Evolutionary conservation across 2,329 filamentous ascomycete genomes (phyloP).

Genomic region (Macroventuria anomochaeta): DNA sequence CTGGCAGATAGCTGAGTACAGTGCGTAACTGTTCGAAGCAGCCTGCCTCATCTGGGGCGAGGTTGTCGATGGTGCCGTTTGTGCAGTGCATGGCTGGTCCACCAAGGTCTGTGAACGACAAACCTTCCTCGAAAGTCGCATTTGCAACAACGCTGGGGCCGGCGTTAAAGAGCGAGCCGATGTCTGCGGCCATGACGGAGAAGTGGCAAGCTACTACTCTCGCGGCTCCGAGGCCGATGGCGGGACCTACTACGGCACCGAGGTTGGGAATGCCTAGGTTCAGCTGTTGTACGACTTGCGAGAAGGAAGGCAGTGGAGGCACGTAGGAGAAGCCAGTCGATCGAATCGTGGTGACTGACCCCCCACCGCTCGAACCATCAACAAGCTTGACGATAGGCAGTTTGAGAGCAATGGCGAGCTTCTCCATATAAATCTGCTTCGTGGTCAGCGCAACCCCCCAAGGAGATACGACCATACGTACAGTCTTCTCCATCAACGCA

Average conservation of each 20-base stretch:
- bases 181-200: slow-evolving; percentile 69
- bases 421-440: slow-evolving; percentile 63
- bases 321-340: slow-evolving; percentile 65
- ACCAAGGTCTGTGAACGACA: slow-evolving; percentile 65
- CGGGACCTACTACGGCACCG: slow-evolving; percentile 67
- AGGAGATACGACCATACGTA: slow-evolving; percentile 11
- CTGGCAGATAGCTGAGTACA: slow-evolving; percentile 64
- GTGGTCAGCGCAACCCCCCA: slow-evolving; percentile 23
- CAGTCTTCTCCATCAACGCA: slow-evolving; percentile 63
- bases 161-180: slow-evolving; percentile 68
- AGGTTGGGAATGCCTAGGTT: slow-evolving; percentile 70
- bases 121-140: slow-evolving; percentile 69
- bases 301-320: slow-evolving; percentile 62
- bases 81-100: slow-evolving; percentile 68
- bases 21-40: slow-evolving; percentile 67
- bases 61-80: slow-evolving; percentile 71
- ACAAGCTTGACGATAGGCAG: slow-evolving; percentile 69
- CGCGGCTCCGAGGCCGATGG: slow-evolving; percentile 68
- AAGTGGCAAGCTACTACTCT: slow-evolving; percentile 69
- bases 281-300: slow-evolving; percentile 62
- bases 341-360: slow-evolving; percentile 66
- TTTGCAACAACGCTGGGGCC: slow-evolving; percentile 67
- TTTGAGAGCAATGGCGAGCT: slow-evolving; percentile 63
- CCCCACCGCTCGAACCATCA: slow-evolving; percentile 68
- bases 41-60: slow-evolving; percentile 65